Evolutionary conservation across 768 basidiomycete genomes (phyloP).

Genomic region (Xerocomellus chrysenteron): DNA sequence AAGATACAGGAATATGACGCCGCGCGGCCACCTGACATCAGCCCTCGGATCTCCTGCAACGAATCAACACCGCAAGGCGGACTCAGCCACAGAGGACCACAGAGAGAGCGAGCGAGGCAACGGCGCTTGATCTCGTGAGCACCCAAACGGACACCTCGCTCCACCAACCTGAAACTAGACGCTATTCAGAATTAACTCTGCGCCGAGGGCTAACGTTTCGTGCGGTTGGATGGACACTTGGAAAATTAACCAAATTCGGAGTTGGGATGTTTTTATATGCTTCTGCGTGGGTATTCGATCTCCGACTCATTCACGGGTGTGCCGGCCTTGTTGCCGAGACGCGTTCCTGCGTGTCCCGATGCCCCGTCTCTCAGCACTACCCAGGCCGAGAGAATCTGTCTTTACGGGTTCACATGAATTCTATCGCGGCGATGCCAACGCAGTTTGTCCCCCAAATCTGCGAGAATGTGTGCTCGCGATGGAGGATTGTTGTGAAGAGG

Average conservation of each 20-base stretch:
- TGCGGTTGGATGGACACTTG: constrained; percentile 68
- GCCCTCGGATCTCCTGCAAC: constrained; percentile 37
- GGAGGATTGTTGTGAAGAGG: constrained; percentile 83
- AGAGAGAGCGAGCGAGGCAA: constrained; percentile 37
- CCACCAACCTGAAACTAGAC: constrained; percentile 73
- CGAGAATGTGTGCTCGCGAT: constrained; percentile 75
- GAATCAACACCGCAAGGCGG: constrained; percentile 56
- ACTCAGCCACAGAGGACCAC: constrained; percentile 42
- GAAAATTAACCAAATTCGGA: constrained; percentile 22
- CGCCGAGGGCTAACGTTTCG: constrained; percentile 59
- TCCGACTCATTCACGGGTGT: constrained; percentile 24
- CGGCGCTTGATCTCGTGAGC: constrained; percentile 51
- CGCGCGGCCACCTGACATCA: constrained; percentile 45
- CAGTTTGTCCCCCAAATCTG: constrained; percentile 68
- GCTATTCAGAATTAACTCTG: constrained; percentile 49
- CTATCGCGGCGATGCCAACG: constrained; percentile 62
- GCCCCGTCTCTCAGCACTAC: constrained; percentile 51
- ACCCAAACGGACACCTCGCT: constrained; percentile 60
- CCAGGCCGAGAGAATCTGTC: constrained; percentile 59
- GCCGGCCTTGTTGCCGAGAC: constrained; percentile 14
- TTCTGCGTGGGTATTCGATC: constrained; percentile 20
- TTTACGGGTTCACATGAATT: constrained; percentile 66
- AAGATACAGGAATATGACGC: constrained; percentile 84
- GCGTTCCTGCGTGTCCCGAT: constrained; percentile 23
- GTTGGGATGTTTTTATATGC: constrained; percentile 29